These are phyloP conservation scores for Saccharomycopsis schoenii DNA, from an alignment of 805 yeast species.

Conservation along the genomic window DNA sequence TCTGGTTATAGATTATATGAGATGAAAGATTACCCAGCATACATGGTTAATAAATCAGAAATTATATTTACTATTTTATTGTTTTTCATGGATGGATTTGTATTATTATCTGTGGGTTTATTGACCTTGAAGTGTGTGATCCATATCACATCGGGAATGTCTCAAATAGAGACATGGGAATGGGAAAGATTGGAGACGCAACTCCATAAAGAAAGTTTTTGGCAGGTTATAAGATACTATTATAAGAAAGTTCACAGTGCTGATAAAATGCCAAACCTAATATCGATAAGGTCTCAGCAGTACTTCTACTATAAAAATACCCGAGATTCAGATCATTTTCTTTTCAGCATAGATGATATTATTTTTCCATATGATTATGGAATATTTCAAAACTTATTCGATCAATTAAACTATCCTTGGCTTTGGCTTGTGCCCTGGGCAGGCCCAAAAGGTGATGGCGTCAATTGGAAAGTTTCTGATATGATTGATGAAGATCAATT, in stretches of 20 bases:
- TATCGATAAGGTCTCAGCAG: constrained; percentile 11
- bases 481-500: constrained; percentile 45
- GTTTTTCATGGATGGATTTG: constrained; percentile 46
- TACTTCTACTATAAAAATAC: constrained; percentile 9
- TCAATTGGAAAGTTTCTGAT: constrained; percentile 46
- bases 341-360: constrained; percentile 48
- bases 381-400: constrained; percentile 39
- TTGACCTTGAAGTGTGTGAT: constrained; percentile 52
- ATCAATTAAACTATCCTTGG: constrained; percentile 51
- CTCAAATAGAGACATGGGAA: constrained; percentile 93
- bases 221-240: constrained; percentile 38
- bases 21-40: constrained; percentile 43
- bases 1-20: constrained; percentile 37
- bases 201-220: constrained; percentile 45
- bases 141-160: constrained; percentile 54
- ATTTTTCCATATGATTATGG: constrained; percentile 83
- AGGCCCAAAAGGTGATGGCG: constrained; percentile 50
- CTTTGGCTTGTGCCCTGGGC: constrained; percentile 70
- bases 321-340: constrained; percentile 11
- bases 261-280: constrained; percentile 18
- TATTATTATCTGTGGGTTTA: constrained; percentile 47
- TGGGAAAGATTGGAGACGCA: constrained; percentile 67
- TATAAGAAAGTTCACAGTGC: constrained; percentile 25
- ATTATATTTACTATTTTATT: constrained; percentile 45
- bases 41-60: constrained; percentile 42